phyloP scores from a whole-genome alignment of 169 alveolate species.

The Cyclospora cayetanensis region DNA sequence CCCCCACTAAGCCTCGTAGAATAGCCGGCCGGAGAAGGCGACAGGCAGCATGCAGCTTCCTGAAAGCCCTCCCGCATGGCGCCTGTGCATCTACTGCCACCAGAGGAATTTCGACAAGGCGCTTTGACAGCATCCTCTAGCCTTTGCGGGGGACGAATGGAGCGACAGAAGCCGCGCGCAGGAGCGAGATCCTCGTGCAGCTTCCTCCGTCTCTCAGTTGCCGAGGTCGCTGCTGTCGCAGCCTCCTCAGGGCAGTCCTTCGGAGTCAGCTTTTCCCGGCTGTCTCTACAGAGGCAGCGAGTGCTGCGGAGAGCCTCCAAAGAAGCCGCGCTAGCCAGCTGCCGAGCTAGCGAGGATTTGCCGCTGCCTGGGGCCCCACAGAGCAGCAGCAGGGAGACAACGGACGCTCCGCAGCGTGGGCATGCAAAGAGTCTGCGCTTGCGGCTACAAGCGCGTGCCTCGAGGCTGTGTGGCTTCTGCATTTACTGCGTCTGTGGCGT shows the following conservation, averaged over 20 bases:
- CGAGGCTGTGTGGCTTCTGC: too few species aligned
- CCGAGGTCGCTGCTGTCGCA: background rate
- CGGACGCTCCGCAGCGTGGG: background rate
- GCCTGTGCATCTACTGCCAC: too few species aligned
- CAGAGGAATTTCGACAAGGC: too few species aligned
- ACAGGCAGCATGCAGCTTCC: too few species aligned
- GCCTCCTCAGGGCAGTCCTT: background rate
- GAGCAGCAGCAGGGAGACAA: background rate
- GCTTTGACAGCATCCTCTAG: too few species aligned
- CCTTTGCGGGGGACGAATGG: too few species aligned
- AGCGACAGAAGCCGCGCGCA: background rate
- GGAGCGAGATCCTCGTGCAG: background rate
- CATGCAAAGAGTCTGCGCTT: slow-evolving; percentile 7
- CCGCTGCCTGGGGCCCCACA: slow-evolving; percentile 43
- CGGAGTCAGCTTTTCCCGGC: background rate
- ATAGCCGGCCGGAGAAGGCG: too few species aligned
- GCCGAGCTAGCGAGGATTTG: slow-evolving; percentile 8
- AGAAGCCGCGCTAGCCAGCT: background rate
- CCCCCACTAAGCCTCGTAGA: too few species aligned
- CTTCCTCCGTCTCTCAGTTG: background rate
- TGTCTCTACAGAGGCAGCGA: background rate
- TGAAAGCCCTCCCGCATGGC: too few species aligned
- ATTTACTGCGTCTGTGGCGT: background rate
- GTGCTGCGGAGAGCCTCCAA: background rate
- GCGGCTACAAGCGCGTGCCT: too few species aligned